Conservation (phyloP, 2,329 filamentous ascomycete genomes). For the Phialophora chinensis region DNA sequence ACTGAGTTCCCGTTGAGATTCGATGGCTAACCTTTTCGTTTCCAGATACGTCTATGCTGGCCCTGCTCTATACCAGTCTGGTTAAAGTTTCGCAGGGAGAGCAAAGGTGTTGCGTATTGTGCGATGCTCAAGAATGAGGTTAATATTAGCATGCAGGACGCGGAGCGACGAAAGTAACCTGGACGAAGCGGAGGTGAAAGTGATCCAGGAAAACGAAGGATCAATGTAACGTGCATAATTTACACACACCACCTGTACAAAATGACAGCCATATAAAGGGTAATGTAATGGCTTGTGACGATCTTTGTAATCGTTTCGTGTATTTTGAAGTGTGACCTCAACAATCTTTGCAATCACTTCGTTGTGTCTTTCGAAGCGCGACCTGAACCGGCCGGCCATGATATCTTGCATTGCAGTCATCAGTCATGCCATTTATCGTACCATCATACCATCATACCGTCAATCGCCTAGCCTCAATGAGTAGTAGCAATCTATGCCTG, state of each 20-base stretch:
- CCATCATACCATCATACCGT: too few species aligned
- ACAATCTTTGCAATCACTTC: too few species aligned
- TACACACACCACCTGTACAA: not conserved
- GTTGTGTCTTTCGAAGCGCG: not conserved
- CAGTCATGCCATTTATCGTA: too few species aligned
- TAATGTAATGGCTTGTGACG: not conserved
- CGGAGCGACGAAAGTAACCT: not conserved
- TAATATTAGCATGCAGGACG: not conserved
- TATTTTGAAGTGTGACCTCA: too few species aligned
- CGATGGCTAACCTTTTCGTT: not conserved
- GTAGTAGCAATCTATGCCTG: not conserved
- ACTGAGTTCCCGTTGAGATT: too few species aligned
- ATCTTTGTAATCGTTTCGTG: not conserved
- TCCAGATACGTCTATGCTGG: constrained; percentile 66
- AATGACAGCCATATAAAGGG: not conserved
- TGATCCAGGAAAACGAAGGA: not conserved
- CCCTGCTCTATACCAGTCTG: constrained; percentile 77
- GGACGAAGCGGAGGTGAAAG: not conserved
- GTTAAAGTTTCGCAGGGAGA: constrained; percentile 54
- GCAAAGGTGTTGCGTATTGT: not conserved
- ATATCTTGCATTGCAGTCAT: not conserved
- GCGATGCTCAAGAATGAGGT: not conserved
- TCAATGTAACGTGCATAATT: too few species aligned
- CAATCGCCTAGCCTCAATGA: not conserved
- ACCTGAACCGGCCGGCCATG: not conserved